phyloP scores from a whole-genome alignment of 179 eudicot genomes.

The Camellia oleifera region DNA sequence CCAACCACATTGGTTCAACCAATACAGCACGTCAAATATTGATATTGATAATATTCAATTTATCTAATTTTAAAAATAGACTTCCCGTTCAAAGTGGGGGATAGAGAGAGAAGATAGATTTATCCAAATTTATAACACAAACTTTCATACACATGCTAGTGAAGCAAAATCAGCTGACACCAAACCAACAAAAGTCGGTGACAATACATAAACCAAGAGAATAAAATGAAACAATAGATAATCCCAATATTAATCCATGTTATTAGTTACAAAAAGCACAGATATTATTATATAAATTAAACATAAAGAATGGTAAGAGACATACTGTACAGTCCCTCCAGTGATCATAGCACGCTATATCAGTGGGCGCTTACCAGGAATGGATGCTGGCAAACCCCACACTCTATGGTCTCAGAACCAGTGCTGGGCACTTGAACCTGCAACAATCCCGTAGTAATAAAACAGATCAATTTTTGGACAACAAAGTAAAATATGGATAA shows the following conservation, averaged over 20 bases:
- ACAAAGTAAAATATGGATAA: not conserved
- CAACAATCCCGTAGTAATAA: not conserved
- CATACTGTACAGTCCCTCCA: not conserved
- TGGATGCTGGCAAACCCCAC: constrained; percentile 94
- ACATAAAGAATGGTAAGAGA: not conserved
- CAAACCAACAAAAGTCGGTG: not conserved
- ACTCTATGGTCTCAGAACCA: constrained; percentile 90
- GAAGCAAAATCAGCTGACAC: not conserved
- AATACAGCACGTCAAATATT: no score
- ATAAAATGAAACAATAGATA: not conserved
- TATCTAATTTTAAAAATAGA: no score
- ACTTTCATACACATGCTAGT: constrained; percentile 6
- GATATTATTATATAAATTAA: not conserved
- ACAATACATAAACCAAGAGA: not conserved
- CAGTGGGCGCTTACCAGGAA: constrained; percentile 72
- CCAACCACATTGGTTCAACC: no score
- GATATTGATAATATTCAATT: no score
- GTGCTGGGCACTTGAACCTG: constrained; percentile 89
- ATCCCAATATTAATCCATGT: not conserved
- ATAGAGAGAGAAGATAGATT: no score
- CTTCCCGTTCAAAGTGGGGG: no score
- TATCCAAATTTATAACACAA: not conserved
- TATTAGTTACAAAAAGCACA: not conserved
- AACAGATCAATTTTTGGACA: not conserved
- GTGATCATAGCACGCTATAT: constrained; percentile 15